Conservation (phyloP, 2,329 filamentous ascomycete species). For the Gnomoniopsis smithogilvyi region DNA sequence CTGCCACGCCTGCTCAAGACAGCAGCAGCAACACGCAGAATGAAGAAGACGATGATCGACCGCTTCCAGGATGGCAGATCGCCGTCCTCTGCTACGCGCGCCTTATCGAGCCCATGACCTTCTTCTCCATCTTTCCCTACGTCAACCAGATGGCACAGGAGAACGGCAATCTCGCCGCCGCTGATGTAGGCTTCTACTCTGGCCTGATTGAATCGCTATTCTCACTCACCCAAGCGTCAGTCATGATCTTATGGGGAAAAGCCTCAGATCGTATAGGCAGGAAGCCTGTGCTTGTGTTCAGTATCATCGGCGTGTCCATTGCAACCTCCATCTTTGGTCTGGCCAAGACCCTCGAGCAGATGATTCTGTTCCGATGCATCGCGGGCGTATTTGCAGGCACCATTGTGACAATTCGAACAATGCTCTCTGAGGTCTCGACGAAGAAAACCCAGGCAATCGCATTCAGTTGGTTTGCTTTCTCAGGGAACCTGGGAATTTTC, state of each 20-base stretch:
- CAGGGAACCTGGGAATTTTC: slow-evolving; percentile 71
- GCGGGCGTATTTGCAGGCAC: slow-evolving; percentile 74
- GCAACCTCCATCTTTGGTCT: slow-evolving; percentile 66
- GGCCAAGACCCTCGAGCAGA: slow-evolving; percentile 64
- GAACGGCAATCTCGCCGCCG: slow-evolving; percentile 57
- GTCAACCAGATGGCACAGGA: slow-evolving; percentile 73
- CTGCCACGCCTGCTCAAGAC: slow-evolving; percentile 16
- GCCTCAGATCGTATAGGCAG: slow-evolving; percentile 67
- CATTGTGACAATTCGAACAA: slow-evolving; percentile 71
- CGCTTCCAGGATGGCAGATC: slow-evolving; percentile 63
- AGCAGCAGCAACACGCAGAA: not conserved
- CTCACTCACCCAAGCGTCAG: slow-evolving; percentile 70
- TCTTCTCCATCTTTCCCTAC: slow-evolving; percentile 80
- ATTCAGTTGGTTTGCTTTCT: slow-evolving; percentile 76
- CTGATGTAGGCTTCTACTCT: slow-evolving; percentile 77
- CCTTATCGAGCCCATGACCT: slow-evolving; percentile 73
- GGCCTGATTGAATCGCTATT: slow-evolving; percentile 75
- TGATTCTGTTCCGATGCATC: slow-evolving; percentile 68
- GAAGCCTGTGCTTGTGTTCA: slow-evolving; percentile 68
- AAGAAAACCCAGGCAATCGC: slow-evolving; percentile 66
- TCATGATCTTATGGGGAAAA: slow-evolving; percentile 73
- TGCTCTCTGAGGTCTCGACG: slow-evolving; percentile 72
- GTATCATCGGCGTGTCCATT: slow-evolving; percentile 60
- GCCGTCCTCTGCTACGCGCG: slow-evolving; percentile 70
- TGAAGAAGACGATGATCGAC: slow-evolving; percentile 34